These are phyloP conservation scores for Penicillium vulpinum DNA, from an alignment of 2,329 filamentous ascomycete species.

Conservation along the genomic window DNA sequence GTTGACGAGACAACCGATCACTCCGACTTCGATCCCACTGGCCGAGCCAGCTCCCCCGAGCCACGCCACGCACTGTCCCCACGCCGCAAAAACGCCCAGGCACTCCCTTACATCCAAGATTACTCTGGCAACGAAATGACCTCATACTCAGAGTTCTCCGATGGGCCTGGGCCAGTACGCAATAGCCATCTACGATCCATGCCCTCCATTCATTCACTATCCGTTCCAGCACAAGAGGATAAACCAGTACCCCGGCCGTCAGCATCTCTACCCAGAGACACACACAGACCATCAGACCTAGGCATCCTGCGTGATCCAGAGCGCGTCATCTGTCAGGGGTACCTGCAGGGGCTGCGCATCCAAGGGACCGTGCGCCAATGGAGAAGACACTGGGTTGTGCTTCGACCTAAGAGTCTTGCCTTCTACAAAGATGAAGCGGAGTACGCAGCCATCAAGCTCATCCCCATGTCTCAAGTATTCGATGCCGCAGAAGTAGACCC, in stretches of 20 bases:
- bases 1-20: constrained; percentile 45
- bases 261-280: constrained; percentile 47
- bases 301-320: constrained; percentile 67
- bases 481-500: constrained; percentile 92
- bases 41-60: constrained; percentile 39
- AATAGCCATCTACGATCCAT: constrained; percentile 31
- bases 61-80: constrained; percentile 32
- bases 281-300: constrained; percentile 62
- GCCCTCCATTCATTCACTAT: constrained; percentile 32
- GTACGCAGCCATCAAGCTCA: constrained; percentile 80
- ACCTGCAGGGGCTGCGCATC: constrained; percentile 79
- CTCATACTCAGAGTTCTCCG: constrained; percentile 86
- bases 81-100: constrained; percentile 24
- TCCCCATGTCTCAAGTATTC: constrained; percentile 76
- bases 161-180: constrained; percentile 43
- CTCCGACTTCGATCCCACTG: constrained; percentile 41
- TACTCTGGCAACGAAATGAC: constrained; percentile 68
- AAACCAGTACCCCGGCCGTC: constrained; percentile 30
- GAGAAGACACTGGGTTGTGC: constrained; percentile 92
- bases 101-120: constrained; percentile 46
- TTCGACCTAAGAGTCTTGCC: constrained; percentile 79
- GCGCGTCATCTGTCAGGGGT: constrained; percentile 90
- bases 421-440: constrained; percentile 93
- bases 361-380: constrained; percentile 81
- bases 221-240: constrained; percentile 30